A percentile compares a stretch with the other conserved stretches of the same genome.
phyloP scores from a whole-genome alignment of 2,329 filamentous ascomycete species.

The Sphaerulina populicola region DNA sequence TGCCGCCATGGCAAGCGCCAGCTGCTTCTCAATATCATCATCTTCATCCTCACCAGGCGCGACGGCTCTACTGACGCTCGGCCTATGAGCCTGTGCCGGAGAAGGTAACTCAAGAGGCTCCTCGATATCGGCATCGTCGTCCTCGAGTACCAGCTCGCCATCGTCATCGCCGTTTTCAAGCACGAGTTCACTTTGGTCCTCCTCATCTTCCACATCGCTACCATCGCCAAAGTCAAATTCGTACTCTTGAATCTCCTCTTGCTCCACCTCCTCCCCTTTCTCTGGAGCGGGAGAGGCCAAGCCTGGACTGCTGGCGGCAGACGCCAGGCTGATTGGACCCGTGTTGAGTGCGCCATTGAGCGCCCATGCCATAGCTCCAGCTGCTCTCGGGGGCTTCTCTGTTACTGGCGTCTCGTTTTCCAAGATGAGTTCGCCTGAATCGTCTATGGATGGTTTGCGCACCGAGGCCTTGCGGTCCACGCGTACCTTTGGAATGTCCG shows the following conservation, averaged over 20 bases:
- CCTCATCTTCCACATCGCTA: conserved; percentile 13
- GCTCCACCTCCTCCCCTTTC: conserved; percentile 16
- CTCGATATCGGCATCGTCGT: conserved; percentile 32
- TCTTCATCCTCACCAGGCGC: conserved; percentile 30
- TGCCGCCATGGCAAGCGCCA: conserved; percentile 36
- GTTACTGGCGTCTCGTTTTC: conserved; percentile 28
- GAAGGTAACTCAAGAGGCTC: conserved; percentile 25
- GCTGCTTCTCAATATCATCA: conserved; percentile 36
- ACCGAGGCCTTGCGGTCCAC: conserved; percentile 28
- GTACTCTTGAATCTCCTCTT: conserved; percentile 16
- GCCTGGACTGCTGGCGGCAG: conserved; percentile 35
- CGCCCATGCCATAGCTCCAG: conserved; percentile 26
- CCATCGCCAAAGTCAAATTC: conserved; percentile 28
- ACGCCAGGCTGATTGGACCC: conserved; percentile 39
- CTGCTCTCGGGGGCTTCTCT: conserved; percentile 19
- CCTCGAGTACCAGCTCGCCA: conserved; percentile 19
- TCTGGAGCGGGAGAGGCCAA: conserved; percentile 18
- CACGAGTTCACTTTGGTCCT: conserved; percentile 5
- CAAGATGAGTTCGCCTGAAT: conserved; percentile 31
- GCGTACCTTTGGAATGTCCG: conserved; percentile 21
- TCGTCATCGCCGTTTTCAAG: conserved; percentile 14
- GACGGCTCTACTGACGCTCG: conserved; percentile 19
- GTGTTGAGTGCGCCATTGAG: conserved; percentile 29
- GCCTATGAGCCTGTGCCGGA: conserved; percentile 25
- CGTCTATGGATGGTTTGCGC: conserved; percentile 23